Conservation (phyloP, 1,139 yeast species). For the Yamadazyma conglobata region DNA sequence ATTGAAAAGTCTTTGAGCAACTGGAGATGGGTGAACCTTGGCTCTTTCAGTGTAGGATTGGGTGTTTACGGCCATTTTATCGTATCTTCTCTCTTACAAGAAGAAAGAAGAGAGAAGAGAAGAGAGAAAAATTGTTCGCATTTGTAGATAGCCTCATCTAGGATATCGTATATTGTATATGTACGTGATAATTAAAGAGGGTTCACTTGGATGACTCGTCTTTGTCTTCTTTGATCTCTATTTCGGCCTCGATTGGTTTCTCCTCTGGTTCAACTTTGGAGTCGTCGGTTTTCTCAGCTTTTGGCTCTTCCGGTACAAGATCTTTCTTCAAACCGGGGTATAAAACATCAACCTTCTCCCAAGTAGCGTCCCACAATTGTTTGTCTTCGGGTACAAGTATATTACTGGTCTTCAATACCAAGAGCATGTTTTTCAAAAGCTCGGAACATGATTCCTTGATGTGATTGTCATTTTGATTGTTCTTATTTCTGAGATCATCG, state of each 20-base stretch:
- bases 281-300: too few relatives aligned
- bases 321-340: constrained; percentile 38
- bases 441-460: constrained; percentile 59
- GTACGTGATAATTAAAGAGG: too few relatives aligned
- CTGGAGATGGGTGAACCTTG: constrained; percentile 63
- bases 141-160: too few relatives aligned
- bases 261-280: neutral
- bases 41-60: constrained; percentile 68
- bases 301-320: constrained; percentile 1
- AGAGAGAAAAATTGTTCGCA: constrained; percentile 1
- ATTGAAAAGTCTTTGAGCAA: constrained; percentile 69
- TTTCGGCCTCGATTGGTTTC: neutral
- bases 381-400: constrained; percentile 21
- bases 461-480: constrained; percentile 34
- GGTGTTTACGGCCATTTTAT: constrained; percentile 14
- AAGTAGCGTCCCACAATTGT: constrained; percentile 32
- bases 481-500: constrained; percentile 18
- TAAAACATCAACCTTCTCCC: constrained; percentile 42
- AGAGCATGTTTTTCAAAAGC: constrained; percentile 56
- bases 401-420: constrained; percentile 33
- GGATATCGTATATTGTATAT: too few relatives aligned
- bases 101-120: constrained; percentile 5
- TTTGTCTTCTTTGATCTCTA: too few relatives aligned
- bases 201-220: too few relatives aligned
- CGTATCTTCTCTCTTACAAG: neutral